Percentiles rank a stretch among this genome's conserved stretches.
phyloP scores from a whole-genome alignment of 371 early-diverging fungal species.

The Mortierella sp. region DNA sequence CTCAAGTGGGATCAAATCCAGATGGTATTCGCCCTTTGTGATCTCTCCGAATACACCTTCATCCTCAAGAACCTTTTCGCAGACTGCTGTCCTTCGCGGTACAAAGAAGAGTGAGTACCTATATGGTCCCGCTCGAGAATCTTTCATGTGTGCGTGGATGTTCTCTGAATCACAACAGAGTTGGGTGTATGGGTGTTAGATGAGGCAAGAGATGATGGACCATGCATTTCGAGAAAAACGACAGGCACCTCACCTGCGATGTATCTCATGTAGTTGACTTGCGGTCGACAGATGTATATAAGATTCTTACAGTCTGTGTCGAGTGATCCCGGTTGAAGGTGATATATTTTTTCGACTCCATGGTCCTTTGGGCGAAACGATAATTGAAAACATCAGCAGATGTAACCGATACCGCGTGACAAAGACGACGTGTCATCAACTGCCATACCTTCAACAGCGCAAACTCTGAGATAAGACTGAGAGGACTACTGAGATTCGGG shows the following conservation, averaged over 20 bases:
- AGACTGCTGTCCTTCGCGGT: constrained; percentile 87
- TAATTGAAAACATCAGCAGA: too few species aligned
- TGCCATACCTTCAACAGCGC: constrained; percentile 77
- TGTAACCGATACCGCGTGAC: background rate
- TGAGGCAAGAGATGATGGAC: too few species aligned
- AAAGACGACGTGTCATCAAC: too few species aligned
- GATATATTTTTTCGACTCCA: constrained; percentile 93
- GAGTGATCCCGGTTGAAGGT: constrained; percentile 72
- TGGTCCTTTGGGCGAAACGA: constrained; percentile 73
- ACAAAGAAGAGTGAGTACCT: constrained; percentile 85
- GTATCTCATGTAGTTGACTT: constrained; percentile 78
- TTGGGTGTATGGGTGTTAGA: background rate
- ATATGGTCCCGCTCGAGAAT: constrained; percentile 32
- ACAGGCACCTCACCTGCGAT: constrained; percentile 73
- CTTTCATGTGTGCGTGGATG: constrained; percentile 45
- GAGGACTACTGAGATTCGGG: constrained; percentile 82
- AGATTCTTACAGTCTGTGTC: constrained; percentile 78
- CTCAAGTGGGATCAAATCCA: constrained; percentile 93
- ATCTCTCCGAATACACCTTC: constrained; percentile 91
- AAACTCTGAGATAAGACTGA: constrained; percentile 89
- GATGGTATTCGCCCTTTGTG: constrained; percentile 83
- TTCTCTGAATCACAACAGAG: constrained; percentile 24
- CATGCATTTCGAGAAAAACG: too few species aligned
- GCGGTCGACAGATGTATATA: constrained; percentile 87
- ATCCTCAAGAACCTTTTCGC: constrained; percentile 90